These are phyloP conservation scores for Oidiodendron maius DNA, from an alignment of 495 filamentous ascomycete genomes.

Conservation along the genomic window DNA sequence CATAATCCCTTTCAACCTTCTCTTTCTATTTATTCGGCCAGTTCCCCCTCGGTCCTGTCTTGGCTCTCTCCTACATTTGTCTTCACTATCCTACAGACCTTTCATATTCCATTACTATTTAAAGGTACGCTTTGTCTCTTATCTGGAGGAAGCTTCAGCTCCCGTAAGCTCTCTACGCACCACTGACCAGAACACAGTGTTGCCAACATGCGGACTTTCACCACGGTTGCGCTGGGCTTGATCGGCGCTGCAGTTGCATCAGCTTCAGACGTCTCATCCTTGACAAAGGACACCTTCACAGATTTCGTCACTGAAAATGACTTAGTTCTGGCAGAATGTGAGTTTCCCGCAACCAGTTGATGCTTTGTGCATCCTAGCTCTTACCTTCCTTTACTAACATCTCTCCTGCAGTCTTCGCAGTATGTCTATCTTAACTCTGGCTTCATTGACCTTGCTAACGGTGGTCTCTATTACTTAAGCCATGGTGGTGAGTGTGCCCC, in stretches of 20 bases:
- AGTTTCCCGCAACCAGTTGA: slow-evolving; percentile 24
- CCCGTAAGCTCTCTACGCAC: background rate
- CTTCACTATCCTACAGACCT: no score
- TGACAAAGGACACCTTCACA: slow-evolving; percentile 81
- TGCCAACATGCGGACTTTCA: slow-evolving; percentile 51
- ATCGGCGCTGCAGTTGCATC: slow-evolving; percentile 52
- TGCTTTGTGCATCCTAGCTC: slow-evolving; percentile 1
- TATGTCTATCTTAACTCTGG: slow-evolving; percentile 15
- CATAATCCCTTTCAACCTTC: no score
- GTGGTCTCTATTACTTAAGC: slow-evolving; percentile 10
- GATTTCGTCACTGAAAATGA: slow-evolving; percentile 80
- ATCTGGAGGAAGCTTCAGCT: background rate
- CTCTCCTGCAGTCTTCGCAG: slow-evolving; percentile 22
- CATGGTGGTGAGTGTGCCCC: slow-evolving; percentile 17
- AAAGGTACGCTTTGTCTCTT: no score
- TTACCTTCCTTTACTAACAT: slow-evolving; percentile 18
- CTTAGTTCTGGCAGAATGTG: slow-evolving; percentile 77
- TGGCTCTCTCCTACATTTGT: no score
- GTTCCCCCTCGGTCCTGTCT: no score
- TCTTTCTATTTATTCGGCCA: no score
- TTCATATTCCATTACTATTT: background rate
- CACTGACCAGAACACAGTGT: background rate
- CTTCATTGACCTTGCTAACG: slow-evolving; percentile 18
- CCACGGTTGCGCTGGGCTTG: slow-evolving; percentile 51
- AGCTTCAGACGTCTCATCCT: slow-evolving; percentile 72